These are phyloP conservation scores for Cymbomonas tetramitiformis DNA, from an alignment of 139 green algal species.

Conservation along the genomic window DNA sequence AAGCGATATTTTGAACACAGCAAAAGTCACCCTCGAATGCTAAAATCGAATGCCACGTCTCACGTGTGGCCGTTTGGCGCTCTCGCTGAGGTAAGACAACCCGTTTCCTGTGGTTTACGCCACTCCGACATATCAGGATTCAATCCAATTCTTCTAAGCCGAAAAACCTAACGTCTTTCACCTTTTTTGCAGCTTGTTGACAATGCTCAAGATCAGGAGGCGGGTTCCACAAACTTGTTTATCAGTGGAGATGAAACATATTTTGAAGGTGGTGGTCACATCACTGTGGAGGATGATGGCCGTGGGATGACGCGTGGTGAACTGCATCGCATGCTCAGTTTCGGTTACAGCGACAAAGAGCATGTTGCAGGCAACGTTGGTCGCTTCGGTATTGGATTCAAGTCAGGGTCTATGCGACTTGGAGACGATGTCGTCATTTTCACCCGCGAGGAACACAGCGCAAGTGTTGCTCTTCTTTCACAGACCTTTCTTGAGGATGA, in stretches of 20 bases:
- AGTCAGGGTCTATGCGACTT: conserved; percentile 28
- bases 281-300: conserved; percentile 26
- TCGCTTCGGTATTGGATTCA: conserved; percentile 30
- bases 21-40: conserved; percentile 10
- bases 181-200: neutral
- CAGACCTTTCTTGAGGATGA: conserved; percentile 14
- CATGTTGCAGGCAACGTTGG: conserved; percentile 18
- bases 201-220: conserved; percentile 8
- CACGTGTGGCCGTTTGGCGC: conserved; percentile 26
- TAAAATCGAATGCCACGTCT: conserved; percentile 18
- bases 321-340: conserved; percentile 20
- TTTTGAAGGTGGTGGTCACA: neutral
- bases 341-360: conserved; percentile 24
- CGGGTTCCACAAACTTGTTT: neutral
- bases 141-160: neutral
- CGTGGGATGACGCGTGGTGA: conserved; percentile 8
- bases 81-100: conserved; percentile 23
- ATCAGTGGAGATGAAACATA: neutral
- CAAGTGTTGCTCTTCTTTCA: conserved; percentile 14
- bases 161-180: neutral
- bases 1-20: conserved; percentile 11
- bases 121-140: neutral
- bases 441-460: conserved; percentile 7
- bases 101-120: neutral
- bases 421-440: conserved; percentile 26